Evolutionary conservation across 305 asterid genomes (phyloP), one percentile per base, ranked within the genome.

Genomic region (Rubia balearica): DNA sequence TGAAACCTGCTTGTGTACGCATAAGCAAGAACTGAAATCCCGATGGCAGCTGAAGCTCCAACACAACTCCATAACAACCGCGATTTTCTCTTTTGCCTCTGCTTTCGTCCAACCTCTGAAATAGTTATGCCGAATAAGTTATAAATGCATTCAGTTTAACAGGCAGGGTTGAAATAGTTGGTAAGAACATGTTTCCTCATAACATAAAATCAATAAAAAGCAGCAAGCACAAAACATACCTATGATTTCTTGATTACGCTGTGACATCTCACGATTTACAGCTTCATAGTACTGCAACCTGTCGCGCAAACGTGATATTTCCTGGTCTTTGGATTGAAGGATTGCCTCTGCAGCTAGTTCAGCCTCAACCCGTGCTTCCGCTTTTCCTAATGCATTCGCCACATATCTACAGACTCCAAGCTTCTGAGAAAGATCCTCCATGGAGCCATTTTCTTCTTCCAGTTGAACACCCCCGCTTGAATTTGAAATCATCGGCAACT

Each of bases 261-360:
- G 96, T 51, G 96, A 83, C 94, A 93, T 81, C 74, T 89, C 98
- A 69, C 83, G 96, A 78, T 90, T 93, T 57, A 88, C 96, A 72
- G 92, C 89, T 84, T 93, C 96, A 19, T 79, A 89, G 80, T 93
- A 93, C 78, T 81, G 88, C 84, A 93, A 81, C 68, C 85, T 85
- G 72, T 89, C 96, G 27, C 84, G 83, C 77, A 92, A 70, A 72
- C 97, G 82, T 36, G 80, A 70, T 72, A 91, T 89, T 75, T 94
- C 96, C 84, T 77, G 95, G 67, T 88, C 95, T 82, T 94, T 94
- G 70, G 77, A 73, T 71, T 89, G 90, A 53, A 91, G 71, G 45
- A 83, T 75, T 3, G 80, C 64, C 3, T 83, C 83, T 73, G 84
- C 82, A 75, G 87, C 85, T 76, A 84, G 80, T 82, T 89, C 96